Evolutionary conservation across 495 filamentous ascomycete species (phyloP), one percentile per base, ranked within the genome.

Genomic region (Xylaria sp.): DNA sequence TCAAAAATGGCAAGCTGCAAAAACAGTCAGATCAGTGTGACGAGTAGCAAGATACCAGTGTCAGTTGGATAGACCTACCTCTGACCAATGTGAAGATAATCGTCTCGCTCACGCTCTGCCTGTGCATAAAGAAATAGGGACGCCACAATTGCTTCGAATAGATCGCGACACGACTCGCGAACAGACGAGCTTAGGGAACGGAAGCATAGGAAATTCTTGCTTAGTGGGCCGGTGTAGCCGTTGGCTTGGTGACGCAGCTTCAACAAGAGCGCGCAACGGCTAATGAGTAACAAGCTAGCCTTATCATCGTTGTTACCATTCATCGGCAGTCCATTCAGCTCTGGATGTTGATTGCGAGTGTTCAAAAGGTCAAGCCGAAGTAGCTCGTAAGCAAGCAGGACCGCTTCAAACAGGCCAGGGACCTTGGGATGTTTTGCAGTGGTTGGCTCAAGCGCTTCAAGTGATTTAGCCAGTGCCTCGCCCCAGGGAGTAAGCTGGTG

Each of bases 151-250:
- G 93, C 91, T 81, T 99, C 97, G 41, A 95, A 82, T 50, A 97
- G 81, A 78, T 95, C 95, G 66, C 96, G 88, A 69, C 96, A 83
- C 48, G 88, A 88, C 65, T 88, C 85, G 24, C 95, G 93, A 41
- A 97, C 90, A 69, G 92, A 89, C 9, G 90, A 90, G 48, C 92
- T 90, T 70, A 98, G 84, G 0, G 94, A 93, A 70, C 93, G 93
- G 82, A 93, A 98, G 37, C 90, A 91, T 14, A 98, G 86, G 53
- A 98, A 85, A 74, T 96, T 93, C 76, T 95, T 90, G 84, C 93
- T 97, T 1, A 99, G 85, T 0, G 96, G 96, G 1, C 96, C 96
- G 31, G 96, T 98, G 80, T 97, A 99, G 31, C 97, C 95, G 74
- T 95, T 94, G 7, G 86, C 82, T 72, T 93, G 87, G 77, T 99